Evolutionary conservation across 2,329 filamentous ascomycete species (phyloP).

Genomic region (Capronia coronata): DNA sequence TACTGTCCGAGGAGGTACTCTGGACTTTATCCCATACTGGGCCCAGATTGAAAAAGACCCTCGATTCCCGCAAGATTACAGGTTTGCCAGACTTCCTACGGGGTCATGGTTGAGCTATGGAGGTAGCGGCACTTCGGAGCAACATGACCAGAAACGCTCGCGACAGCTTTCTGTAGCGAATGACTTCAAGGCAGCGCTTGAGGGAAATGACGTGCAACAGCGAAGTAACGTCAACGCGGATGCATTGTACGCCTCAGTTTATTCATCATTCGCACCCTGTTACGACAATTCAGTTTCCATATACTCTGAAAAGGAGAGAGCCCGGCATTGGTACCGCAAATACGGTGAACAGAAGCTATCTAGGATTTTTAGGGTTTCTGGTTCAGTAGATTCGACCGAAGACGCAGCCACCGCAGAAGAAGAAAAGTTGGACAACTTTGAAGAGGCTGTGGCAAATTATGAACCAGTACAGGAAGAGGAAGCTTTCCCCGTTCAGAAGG

Average conservation of each 20-base stretch:
- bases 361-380: slow-evolving; percentile 11
- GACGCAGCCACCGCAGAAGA: slow-evolving; percentile 31
- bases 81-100: slow-evolving; percentile 36
- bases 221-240: slow-evolving; percentile 4
- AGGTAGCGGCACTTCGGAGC: background rate
- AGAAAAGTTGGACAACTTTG: slow-evolving; percentile 35
- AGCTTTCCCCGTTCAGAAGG: slow-evolving; percentile 30
- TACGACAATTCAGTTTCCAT: slow-evolving; percentile 42
- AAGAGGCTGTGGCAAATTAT: slow-evolving; percentile 40
- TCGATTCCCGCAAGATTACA: slow-evolving; percentile 38
- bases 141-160: slow-evolving; percentile 3
- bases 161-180: slow-evolving; percentile 2
- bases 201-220: slow-evolving; percentile 12
- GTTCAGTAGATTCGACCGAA: slow-evolving; percentile 21
- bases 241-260: slow-evolving; percentile 39
- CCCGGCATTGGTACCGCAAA: slow-evolving; percentile 43
- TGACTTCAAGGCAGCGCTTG: slow-evolving; percentile 12
- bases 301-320: slow-evolving; percentile 38
- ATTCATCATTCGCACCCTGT: slow-evolving; percentile 45
- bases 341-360: slow-evolving; percentile 36
- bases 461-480: slow-evolving; percentile 34
- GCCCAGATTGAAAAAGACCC: slow-evolving; percentile 18
- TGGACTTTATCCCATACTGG: slow-evolving; percentile 12
- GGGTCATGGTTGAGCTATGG: slow-evolving; percentile 43
- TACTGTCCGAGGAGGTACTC: slow-evolving; percentile 29